Conservation (phyloP, 257 asterid species). For the Solanum paucissectum region DNA sequence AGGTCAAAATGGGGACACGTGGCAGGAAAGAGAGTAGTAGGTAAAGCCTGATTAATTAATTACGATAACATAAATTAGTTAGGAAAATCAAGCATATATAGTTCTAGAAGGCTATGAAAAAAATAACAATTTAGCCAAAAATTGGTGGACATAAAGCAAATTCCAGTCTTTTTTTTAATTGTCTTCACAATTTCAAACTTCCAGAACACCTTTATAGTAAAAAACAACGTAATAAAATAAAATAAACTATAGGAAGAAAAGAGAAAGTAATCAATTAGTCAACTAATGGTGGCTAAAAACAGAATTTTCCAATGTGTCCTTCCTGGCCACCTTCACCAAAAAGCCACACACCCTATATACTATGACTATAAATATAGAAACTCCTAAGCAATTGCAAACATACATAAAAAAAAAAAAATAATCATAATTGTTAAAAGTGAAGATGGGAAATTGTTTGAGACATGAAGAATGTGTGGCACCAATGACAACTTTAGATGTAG, state of each 20-base stretch:
- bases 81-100: background rate
- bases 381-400: background rate
- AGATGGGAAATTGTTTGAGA: conserved; percentile 40
- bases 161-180: background rate
- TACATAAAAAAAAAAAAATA: background rate
- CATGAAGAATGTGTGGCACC: conserved; percentile 2
- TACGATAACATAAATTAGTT: background rate
- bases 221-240: background rate
- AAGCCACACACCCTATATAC: background rate
- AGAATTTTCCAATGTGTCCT: background rate
- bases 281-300: background rate
- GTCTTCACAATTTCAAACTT: background rate
- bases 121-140: background rate
- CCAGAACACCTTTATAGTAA: background rate
- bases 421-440: background rate
- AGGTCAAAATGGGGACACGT: background rate
- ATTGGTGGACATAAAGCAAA: background rate
- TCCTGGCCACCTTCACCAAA: background rate
- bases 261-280: background rate
- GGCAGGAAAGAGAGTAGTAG: background rate
- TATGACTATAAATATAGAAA: background rate
- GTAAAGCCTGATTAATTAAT: background rate
- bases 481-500: background rate
- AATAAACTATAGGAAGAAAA: background rate
- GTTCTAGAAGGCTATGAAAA: background rate